Base-by-base conservation (phyloP, 2,329 filamentous ascomycete genomes). In the Colletotrichum horii region DNA sequence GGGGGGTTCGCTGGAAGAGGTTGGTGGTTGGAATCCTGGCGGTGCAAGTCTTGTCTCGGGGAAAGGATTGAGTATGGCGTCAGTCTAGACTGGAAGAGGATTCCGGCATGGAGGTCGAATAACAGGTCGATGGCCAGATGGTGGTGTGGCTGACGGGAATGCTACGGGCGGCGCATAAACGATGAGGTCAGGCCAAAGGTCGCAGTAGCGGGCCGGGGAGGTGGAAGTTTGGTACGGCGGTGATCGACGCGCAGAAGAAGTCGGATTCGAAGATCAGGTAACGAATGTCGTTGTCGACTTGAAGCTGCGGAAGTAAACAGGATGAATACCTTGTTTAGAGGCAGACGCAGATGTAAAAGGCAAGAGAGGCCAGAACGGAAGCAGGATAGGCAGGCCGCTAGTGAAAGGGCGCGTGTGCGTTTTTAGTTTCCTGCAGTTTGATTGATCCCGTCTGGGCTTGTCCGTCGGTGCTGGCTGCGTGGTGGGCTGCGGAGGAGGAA, bases 151-250 rank as follows among this genome's bases (percentile, higher is more conserved):
- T 77, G 66, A 68, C 30, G 38, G 76, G 65, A 71, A 77, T 75
- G 76, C 58, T 68, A 66, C 14, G 38, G 67, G 60, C 66, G 62
- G 65, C 75, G 71, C 76, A 77, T 72, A 55, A 66, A 66, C 36
- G 34, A 79, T 77, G 77, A 80, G 77, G 79, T 79, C 79, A 80
- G 71, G 79, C 68, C 77, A 32, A 15, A 24, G 34, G 43, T 24
- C 32, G 73, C 26, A 16, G 26, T 24, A n/a, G 56, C 67, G 36
- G 67, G 67, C 52, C 30, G 67, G 36, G 24, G 30, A 34, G 43
- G 14, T 24, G 24, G 28, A 34, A 66, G 19, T 26, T 48, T 15
- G 58, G 55, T n/a, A 55, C 43, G 56, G 34, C n/a, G 71, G 8
- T 28, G 15, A 34, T 62, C 28, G 22, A 48, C 38, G 60, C 15